Percentiles rank a stretch among this genome's conserved stretches.
These are phyloP conservation scores for Chloranthus sessilifolius DNA, from an alignment of 164 flowering plant genomes.

Conservation along the genomic window DNA sequence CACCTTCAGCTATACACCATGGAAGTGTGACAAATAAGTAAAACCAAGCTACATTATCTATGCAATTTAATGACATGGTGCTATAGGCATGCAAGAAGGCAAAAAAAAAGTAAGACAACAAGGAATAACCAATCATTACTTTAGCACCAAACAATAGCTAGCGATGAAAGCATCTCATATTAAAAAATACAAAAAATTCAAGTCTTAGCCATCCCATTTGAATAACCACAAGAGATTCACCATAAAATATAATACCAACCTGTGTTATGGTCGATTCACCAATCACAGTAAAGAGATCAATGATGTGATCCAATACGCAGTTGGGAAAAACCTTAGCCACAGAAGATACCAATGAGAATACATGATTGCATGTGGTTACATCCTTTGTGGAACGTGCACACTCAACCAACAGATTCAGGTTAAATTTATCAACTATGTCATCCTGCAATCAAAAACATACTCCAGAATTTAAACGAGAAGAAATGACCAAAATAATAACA, in stretches of 20 bases:
- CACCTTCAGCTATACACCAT: too few relatives aligned
- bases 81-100: too few relatives aligned
- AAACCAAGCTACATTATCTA: too few relatives aligned
- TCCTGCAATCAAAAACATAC: conserved; percentile 35
- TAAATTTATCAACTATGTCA: conserved; percentile 18
- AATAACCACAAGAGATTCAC: not conserved
- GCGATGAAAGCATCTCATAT: too few relatives aligned
- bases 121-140: too few relatives aligned
- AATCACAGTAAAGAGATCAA: conserved; percentile 49
- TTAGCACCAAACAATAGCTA: too few relatives aligned
- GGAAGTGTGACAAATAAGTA: too few relatives aligned
- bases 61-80: too few relatives aligned
- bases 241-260: conserved; percentile 34
- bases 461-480: conserved; percentile 4
- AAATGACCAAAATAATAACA: too few relatives aligned
- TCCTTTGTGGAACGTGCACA: conserved; percentile 58
- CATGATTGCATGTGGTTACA: conserved; percentile 59
- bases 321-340: conserved; percentile 55
- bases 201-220: not conserved
- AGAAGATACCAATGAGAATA: conserved; percentile 59
- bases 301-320: conserved; percentile 48
- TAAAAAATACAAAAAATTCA: too few relatives aligned
- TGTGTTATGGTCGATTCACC: conserved; percentile 72
- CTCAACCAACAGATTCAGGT: conserved; percentile 51
- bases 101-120: too few relatives aligned